These are phyloP conservation scores for Phoma herbarum DNA, from an alignment of 2,329 filamentous ascomycete genomes.

Conservation along the genomic window DNA sequence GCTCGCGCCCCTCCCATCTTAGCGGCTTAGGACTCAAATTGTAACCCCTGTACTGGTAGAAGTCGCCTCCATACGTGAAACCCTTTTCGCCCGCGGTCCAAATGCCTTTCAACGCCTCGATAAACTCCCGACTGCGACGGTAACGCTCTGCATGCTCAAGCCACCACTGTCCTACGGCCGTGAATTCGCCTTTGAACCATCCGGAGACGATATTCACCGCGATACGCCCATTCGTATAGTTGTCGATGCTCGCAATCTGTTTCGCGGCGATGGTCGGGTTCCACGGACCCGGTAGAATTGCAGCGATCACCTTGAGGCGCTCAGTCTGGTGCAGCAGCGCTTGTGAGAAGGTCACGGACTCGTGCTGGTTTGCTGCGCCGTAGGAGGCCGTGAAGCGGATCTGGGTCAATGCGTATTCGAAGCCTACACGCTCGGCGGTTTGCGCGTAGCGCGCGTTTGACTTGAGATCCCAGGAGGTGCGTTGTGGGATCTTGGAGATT, in stretches of 20 bases:
- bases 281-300: conserved; percentile 54
- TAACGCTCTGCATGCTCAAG: conserved; percentile 63
- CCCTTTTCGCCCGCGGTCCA: conserved; percentile 58
- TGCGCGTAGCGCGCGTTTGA: conserved; percentile 61
- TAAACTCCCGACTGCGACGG: conserved; percentile 60
- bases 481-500: conserved; percentile 62
- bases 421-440: conserved; percentile 59
- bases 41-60: conserved; percentile 63
- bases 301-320: conserved; percentile 61
- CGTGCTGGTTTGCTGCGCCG: conserved; percentile 59
- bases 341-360: conserved; percentile 62
- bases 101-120: conserved; percentile 61
- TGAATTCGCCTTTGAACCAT: conserved; percentile 65
- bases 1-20: conserved; percentile 43
- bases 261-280: conserved; percentile 61
- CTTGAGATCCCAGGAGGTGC: conserved; percentile 59
- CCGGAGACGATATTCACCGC: conserved; percentile 64
- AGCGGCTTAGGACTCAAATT: conserved; percentile 61
- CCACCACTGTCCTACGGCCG: conserved; percentile 63
- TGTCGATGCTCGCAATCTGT: conserved; percentile 63
- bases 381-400: conserved; percentile 64
- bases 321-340: conserved; percentile 59
- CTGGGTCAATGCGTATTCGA: conserved; percentile 62
- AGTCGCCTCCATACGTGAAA: conserved; percentile 62
- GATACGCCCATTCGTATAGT: conserved; percentile 61